phyloP scores from a whole-genome alignment of 1,284 basidiomycete genomes.

The Pseudomicrostroma phylloplanum region DNA sequence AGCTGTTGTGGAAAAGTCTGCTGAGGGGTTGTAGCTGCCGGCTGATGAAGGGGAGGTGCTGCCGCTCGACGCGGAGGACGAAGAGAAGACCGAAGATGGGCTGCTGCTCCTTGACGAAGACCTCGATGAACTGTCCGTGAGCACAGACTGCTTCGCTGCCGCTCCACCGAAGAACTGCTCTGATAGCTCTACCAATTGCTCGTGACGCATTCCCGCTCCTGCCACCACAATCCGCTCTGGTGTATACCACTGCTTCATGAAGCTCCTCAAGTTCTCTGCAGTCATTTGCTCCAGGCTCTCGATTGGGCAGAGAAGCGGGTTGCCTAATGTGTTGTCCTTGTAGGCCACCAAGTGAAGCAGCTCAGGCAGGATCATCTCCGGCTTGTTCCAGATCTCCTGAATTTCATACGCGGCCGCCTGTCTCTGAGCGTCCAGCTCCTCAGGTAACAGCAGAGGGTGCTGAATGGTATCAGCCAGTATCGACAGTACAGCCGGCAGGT shows the following conservation, averaged over 20 bases:
- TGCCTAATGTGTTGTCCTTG: constrained; percentile 71
- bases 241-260: constrained; percentile 76
- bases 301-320: constrained; percentile 79
- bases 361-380: constrained; percentile 93
- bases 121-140: not conserved
- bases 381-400: constrained; percentile 77
- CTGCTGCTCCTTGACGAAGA: constrained; percentile 9
- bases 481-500: constrained; percentile 72
- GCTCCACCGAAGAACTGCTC: constrained; percentile 74
- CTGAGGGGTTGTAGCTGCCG: constrained; percentile 33
- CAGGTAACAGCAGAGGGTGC: constrained; percentile 67
- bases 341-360: constrained; percentile 82
- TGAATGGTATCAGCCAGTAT: constrained; percentile 86
- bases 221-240: constrained; percentile 92
- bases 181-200: constrained; percentile 74
- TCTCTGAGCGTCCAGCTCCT: constrained; percentile 76
- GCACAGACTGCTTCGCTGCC: constrained; percentile 14
- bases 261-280: constrained; percentile 62
- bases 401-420: constrained; percentile 90
- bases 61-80: constrained; percentile 56
- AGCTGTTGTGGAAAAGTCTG: constrained; percentile 29
- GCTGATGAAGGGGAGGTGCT: constrained; percentile 50
- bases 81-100: constrained; percentile 16
- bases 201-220: constrained; percentile 83
- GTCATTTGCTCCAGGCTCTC: constrained; percentile 71